phyloP scores from a whole-genome alignment of 345 rosid species.

The Gossypium longicalyx region DNA sequence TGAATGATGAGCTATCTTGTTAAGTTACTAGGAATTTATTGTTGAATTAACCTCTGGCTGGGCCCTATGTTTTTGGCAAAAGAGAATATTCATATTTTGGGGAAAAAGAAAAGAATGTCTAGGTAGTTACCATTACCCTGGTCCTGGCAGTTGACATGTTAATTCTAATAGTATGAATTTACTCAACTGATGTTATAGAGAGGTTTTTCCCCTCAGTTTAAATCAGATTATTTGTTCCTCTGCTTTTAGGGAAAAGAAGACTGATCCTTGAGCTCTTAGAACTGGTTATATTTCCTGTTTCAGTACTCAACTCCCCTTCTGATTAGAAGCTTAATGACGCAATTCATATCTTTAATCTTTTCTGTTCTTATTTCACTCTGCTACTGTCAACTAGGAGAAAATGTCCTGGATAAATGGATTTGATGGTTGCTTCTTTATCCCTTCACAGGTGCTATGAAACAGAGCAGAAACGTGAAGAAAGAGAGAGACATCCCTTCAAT shows the following conservation, averaged over 20 bases:
- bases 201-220: background rate
- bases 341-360: background rate
- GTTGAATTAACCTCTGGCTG: background rate
- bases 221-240: background rate
- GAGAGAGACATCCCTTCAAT: slow-evolving; percentile 80
- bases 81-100: background rate
- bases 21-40: background rate
- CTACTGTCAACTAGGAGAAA: background rate
- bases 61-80: background rate
- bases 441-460: slow-evolving; percentile 73
- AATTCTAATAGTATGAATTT: background rate
- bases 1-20: background rate
- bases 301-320: background rate
- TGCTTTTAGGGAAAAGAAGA: background rate
- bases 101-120: background rate
- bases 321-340: background rate
- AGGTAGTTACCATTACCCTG: background rate
- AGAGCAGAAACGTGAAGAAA: slow-evolving; percentile 80
- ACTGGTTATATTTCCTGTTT: background rate
- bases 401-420: background rate
- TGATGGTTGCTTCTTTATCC: slow-evolving; percentile 17
- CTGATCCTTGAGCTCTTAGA: background rate
- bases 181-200: background rate
- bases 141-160: background rate
- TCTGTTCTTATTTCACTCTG: background rate